Evolutionary conservation across 1,284 basidiomycete species (phyloP), one percentile per base, ranked within the genome.

Genomic region (Tilletia caries): DNA sequence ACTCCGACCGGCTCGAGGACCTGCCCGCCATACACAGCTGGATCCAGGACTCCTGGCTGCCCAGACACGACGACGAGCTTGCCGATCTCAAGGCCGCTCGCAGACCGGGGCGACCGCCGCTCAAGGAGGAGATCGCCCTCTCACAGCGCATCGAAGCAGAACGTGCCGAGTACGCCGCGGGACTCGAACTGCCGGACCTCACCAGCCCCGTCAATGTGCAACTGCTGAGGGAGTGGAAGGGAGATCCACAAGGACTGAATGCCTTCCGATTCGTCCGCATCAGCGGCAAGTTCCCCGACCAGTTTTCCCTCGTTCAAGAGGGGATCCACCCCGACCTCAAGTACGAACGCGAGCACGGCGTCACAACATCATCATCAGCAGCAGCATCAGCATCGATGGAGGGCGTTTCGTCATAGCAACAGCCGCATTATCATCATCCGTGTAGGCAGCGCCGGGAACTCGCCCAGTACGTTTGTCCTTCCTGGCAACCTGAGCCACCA

Each of bases 261-360:
- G 68, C 76, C 44, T 83, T 81, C 70, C 74, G 78, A 23, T 78
- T 82, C 71, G 73, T 81, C 15, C 73, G 80, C 20, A 76, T 82
- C 65, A 81, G 76, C 69, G 75, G 67, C 20, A 70, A 64, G 32
- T 58, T 62, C 10, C 67, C 67, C 12, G 41, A 65, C 1, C 33
- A 44, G 37, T 44, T 29, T n/a, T 20, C 37, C 12, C 20, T 48
- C 12, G 64, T 65, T 10, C 64, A 65, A 37, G 64, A 44, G 23
- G 64, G 64, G 3, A 65, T 44, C 20, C 64, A 65, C 41, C 37
- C 37, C 13, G 37, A 33, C 34, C 44, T 65, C 41, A 48, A 44
- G 64, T 29, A 27, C 37, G 41, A 65, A 37, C 34, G 41, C 33
- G 44, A 64, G 62, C 62, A 64, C 23, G 50, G 23, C 50, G 50